Base-by-base conservation (phyloP, 441 rosid species). In the Populus hybrid region DNA sequence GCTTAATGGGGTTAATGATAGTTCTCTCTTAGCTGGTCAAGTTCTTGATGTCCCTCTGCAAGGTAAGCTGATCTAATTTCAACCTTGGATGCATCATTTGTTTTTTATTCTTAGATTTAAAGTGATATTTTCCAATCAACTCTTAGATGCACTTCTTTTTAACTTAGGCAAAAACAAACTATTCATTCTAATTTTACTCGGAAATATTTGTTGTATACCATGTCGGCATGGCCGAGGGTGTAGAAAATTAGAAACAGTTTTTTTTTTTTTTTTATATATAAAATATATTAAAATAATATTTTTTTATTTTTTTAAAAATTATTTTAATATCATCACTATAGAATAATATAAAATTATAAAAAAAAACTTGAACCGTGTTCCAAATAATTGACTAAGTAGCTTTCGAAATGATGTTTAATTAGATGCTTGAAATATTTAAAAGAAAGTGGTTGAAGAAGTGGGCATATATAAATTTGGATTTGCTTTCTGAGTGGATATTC, bases 1-100 rank as follows among this genome's bases (percentile, higher is more conserved):
- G 11, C 75, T 91, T 36, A 92, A 94, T 82, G 88, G 85, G 34
- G 35, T 74, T 12, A 75, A 85, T 38, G 81, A 74, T 1, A 30
- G 74, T 63, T 68, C 79, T 79, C 88, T 95, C 1, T 1, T 65
- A 18, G 97, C 94, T 63, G 93, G 80, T 3, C 67, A 67, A 26
- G 84, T 91, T 36, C 85, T 95, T 40, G 89, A 95, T 84, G 92
- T 95, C 11, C 98, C 99, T 72, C 90, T 92, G 59, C 84, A 69
- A 95, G 94, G 97, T 93, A 6, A 10, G 21, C 21, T 40, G 23
- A 28, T 16, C 1, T 34, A 50, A 16, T 6, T 20, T 21, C 8
- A 28, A 63, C 61, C 40, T 6, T 65, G 67, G 0, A 26, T 30
- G 23, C 30, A 35, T n/a, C 28, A 8, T 34, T 70, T 57, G 28